These are phyloP conservation scores for Aspergillus fischeri DNA, from an alignment of 2,329 filamentous ascomycete genomes.

Conservation along the genomic window DNA sequence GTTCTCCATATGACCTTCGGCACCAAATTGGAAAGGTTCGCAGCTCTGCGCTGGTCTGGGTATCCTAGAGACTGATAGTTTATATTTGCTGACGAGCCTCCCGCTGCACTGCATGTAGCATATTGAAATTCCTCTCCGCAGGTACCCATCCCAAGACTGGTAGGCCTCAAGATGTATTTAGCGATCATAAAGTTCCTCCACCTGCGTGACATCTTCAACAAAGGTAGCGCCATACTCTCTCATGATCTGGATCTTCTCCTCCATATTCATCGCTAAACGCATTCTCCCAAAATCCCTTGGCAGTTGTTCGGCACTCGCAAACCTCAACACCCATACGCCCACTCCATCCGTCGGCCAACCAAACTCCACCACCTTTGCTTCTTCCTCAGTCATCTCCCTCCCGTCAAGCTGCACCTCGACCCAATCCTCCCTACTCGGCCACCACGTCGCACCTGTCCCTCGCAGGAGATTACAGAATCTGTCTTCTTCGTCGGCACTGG, in stretches of 20 bases:
- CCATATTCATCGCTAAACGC: background rate
- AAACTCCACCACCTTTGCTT: constrained; percentile 9
- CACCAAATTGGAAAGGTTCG: too few species aligned
- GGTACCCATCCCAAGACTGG: background rate
- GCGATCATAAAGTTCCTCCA: constrained; percentile 10
- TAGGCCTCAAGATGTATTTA: background rate
- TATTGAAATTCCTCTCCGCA: too few species aligned
- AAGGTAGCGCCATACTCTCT: constrained; percentile 15
- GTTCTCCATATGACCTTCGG: too few species aligned
- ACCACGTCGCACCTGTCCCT: constrained; percentile 10
- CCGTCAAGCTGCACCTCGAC: background rate
- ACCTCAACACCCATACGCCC: constrained; percentile 16
- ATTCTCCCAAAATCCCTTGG: constrained; percentile 14
- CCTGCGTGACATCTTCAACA: constrained; percentile 13
- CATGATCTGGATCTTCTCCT: constrained; percentile 13
- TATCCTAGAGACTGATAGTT: too few species aligned
- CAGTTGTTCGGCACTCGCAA: constrained; percentile 1
- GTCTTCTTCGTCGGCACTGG: constrained; percentile 8
- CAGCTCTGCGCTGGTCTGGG: too few species aligned
- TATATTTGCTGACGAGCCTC: too few species aligned
- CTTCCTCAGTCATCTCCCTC: constrained; percentile 10
- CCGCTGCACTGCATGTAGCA: background rate
- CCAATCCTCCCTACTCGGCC: constrained; percentile 10
- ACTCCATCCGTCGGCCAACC: constrained; percentile 14
- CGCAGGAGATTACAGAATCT: constrained; percentile 13